Evolutionary conservation across 352 stramenopile genomes (phyloP).

Genomic region (Pythium biforme): DNA sequence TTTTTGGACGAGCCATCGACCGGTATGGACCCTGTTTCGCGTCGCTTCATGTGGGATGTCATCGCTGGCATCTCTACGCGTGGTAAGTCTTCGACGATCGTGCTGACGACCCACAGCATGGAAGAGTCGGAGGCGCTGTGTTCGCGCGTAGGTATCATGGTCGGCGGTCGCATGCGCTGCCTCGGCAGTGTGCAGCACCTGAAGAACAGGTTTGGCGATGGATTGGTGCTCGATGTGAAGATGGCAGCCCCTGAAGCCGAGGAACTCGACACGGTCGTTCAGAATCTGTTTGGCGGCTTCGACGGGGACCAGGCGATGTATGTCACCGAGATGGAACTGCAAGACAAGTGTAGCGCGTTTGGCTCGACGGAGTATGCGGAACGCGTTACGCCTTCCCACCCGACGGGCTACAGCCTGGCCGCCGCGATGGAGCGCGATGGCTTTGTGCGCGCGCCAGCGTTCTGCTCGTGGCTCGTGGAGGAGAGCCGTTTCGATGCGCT

Average conservation of each 20-base stretch:
- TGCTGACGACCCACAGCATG: slow-evolving; percentile 94
- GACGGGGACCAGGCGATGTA: slow-evolving; percentile 19
- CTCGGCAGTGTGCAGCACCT: slow-evolving; percentile 92
- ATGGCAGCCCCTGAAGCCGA: slow-evolving; percentile 34
- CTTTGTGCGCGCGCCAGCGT: slow-evolving; percentile 35
- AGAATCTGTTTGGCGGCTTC: slow-evolving; percentile 10
- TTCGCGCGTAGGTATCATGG: slow-evolving; percentile 35
- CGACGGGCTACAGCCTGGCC: slow-evolving; percentile 63
- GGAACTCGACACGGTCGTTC: slow-evolving; percentile 37
- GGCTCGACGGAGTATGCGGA: slow-evolving; percentile 45
- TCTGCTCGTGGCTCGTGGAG: slow-evolving; percentile 63
- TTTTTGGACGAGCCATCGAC: slow-evolving; percentile 89
- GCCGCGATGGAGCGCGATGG: slow-evolving; percentile 53
- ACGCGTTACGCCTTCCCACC: slow-evolving; percentile 47
- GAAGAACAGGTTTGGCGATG: slow-evolving; percentile 95
- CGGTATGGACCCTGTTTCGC: slow-evolving; percentile 91
- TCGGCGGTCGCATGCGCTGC: slow-evolving; percentile 55
- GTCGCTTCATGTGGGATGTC: slow-evolving; percentile 90
- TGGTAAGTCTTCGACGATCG: slow-evolving; percentile 54
- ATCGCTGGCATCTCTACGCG: slow-evolving; percentile 57
- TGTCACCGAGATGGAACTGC: slow-evolving; percentile 43
- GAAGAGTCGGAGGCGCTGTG: slow-evolving; percentile 86
- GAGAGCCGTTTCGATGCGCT: slow-evolving; percentile 55
- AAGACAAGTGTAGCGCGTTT: slow-evolving; percentile 42
- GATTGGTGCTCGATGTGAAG: slow-evolving; percentile 89